These are phyloP conservation scores for Hammondia hammondi DNA, from an alignment of 169 alveolate genomes.

Conservation along the genomic window DNA sequence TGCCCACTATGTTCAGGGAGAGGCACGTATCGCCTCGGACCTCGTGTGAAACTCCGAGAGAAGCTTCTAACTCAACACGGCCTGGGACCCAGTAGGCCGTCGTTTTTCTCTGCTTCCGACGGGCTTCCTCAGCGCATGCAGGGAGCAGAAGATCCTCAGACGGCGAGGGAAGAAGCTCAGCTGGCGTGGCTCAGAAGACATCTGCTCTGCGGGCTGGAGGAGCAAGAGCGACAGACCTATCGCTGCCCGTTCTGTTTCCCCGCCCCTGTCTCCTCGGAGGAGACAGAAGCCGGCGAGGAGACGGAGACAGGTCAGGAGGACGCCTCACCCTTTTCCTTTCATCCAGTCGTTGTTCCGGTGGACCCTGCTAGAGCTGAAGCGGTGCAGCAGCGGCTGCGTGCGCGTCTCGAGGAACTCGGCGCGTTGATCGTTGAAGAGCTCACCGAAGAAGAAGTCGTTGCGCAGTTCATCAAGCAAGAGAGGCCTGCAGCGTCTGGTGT, in stretches of 20 bases:
- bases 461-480: conserved; percentile 15
- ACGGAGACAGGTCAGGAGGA: background rate
- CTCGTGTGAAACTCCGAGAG: conserved; percentile 39
- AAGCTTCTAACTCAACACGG: conserved; percentile 15
- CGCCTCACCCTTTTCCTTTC: no score
- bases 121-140: background rate
- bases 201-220: conserved; percentile 30
- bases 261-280: background rate
- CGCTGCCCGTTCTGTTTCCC: conserved; percentile 10
- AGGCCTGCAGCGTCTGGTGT: background rate
- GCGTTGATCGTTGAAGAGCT: background rate
- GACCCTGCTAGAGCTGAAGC: background rate
- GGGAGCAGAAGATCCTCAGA: background rate
- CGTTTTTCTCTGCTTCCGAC: background rate
- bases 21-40: conserved; percentile 36
- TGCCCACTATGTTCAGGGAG: conserved; percentile 19
- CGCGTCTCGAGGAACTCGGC: background rate
- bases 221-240: conserved; percentile 5
- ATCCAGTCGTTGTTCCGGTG: background rate
- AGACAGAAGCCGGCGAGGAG: background rate
- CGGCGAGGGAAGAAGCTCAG: background rate
- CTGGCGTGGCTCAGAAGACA: conserved; percentile 23
- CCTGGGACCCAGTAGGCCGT: background rate
- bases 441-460: background rate
- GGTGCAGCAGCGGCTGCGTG: background rate